Evolutionary conservation across 768 basidiomycete species (phyloP).

Genomic region (Cubamyces sp.): DNA sequence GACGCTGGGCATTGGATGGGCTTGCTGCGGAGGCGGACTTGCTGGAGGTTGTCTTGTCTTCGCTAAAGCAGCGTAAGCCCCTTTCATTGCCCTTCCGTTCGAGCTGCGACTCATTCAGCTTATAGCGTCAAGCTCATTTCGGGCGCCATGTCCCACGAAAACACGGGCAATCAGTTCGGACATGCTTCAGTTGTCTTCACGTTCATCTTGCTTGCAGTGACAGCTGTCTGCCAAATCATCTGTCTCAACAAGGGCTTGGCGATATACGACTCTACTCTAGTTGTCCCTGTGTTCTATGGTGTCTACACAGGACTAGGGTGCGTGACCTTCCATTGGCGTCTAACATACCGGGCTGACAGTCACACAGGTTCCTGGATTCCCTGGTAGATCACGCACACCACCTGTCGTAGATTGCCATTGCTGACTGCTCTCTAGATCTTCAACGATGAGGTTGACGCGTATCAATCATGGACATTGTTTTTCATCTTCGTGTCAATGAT

Average conservation of each 20-base stretch:
- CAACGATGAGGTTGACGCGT: conserved; percentile 85
- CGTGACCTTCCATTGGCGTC: conserved; percentile 26
- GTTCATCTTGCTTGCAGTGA: conserved; percentile 56
- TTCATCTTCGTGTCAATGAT: conserved; percentile 86
- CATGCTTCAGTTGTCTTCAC: conserved; percentile 80
- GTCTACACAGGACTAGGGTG: conserved; percentile 86
- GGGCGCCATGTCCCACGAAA: conserved; percentile 75
- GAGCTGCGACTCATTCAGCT: not conserved
- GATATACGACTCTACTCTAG: conserved; percentile 87
- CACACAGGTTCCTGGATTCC: conserved; percentile 60
- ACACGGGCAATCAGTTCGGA: conserved; percentile 86
- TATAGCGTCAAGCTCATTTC: conserved; percentile 78
- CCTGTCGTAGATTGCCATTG: not conserved
- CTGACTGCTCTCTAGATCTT: conserved; percentile 54
- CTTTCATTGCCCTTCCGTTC: not conserved
- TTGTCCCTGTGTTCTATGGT: conserved; percentile 95
- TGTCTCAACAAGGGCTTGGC: conserved; percentile 90
- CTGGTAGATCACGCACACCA: conserved; percentile 35
- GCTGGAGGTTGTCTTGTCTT: conserved; percentile 92
- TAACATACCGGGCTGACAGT: not conserved
- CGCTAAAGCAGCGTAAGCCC: conserved; percentile 67
- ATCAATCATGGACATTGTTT: conserved; percentile 86
- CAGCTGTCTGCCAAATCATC: conserved; percentile 88
- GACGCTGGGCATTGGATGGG: conserved; percentile 94
- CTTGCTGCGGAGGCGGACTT: conserved; percentile 88